Evolutionary conservation across 2,329 filamentous ascomycete genomes (phyloP).

Genomic region (Fusarium bactridioides): DNA sequence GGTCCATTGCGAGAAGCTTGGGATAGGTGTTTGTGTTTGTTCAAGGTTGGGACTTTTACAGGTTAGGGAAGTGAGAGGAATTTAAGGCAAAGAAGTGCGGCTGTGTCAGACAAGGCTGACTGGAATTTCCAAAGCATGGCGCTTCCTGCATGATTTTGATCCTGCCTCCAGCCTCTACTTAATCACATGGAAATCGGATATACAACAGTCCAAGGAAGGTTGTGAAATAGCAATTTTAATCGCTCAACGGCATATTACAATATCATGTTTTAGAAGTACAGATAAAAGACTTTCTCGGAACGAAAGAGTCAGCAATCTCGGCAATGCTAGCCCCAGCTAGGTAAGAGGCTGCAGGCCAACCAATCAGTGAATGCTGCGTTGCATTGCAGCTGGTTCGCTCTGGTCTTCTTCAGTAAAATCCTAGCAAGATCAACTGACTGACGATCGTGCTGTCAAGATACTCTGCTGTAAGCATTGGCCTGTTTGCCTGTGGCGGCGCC

Average conservation of each 20-base stretch:
- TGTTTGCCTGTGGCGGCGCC: background rate
- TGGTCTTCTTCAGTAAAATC: no score
- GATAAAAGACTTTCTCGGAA: no score
- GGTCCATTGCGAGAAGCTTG: fast-evolving
- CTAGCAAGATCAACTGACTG: no score
- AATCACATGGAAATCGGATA: fast-evolving
- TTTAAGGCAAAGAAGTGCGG: fast-evolving
- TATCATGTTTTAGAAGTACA: no score
- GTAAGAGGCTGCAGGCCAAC: fast-evolving
- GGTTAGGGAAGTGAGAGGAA: no score
- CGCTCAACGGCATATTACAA: no score
- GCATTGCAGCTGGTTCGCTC: background rate
- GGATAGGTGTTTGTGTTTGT: fast-evolving
- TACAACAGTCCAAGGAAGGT: fast-evolving
- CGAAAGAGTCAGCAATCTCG: background rate
- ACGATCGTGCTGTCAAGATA: fast-evolving
- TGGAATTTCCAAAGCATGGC: background rate
- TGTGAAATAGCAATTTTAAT: background rate
- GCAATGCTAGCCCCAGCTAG: background rate
- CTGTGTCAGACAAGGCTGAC: background rate
- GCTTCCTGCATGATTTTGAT: no score
- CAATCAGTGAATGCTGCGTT: background rate
- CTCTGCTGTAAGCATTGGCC: background rate
- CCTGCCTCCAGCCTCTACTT: fast-evolving
- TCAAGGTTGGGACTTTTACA: no score